Conservation (phyloP, 768 basidiomycete species). For the Coprinopsis sp. region DNA sequence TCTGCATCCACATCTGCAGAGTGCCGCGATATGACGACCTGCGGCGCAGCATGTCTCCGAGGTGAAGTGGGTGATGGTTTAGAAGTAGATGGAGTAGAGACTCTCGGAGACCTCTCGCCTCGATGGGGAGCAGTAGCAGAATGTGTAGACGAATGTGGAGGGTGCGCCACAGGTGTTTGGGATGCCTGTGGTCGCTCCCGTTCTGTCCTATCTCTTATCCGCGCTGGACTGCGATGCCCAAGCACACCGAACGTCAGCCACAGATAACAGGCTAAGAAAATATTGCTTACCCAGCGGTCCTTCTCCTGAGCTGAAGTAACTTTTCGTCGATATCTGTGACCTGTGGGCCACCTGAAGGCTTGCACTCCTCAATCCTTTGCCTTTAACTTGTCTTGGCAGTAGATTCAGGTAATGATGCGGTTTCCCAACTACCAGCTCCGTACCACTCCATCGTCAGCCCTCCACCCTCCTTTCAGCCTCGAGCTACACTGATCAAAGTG, state of each 20-base stretch:
- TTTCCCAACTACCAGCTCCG: too few relatives aligned
- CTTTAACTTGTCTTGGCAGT: too few relatives aligned
- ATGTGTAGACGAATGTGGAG: constrained; percentile 17
- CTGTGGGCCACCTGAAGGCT: constrained; percentile 29
- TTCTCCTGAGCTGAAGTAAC: constrained; percentile 64
- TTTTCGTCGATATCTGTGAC: constrained; percentile 51
- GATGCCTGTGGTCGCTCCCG: constrained; percentile 27
- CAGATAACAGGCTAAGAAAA: not conserved
- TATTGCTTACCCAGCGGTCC: constrained; percentile 47
- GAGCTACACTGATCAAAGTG: too few relatives aligned
- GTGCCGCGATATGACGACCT: constrained; percentile 31
- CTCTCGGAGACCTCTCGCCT: constrained; percentile 28
- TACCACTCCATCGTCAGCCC: too few relatives aligned
- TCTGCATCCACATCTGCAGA: constrained; percentile 56
- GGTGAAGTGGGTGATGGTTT: constrained; percentile 27
- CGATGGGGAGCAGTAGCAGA: constrained; percentile 16
- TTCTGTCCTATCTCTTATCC: constrained; percentile 45
- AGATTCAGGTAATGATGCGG: too few relatives aligned
- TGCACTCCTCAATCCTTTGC: too few relatives aligned
- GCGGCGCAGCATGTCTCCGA: constrained; percentile 30
- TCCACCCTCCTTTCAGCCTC: too few relatives aligned
- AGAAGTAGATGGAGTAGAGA: constrained; percentile 20
- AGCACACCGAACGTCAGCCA: constrained; percentile 6
- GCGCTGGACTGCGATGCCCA: constrained; percentile 33
- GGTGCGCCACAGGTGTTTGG: constrained; percentile 22